Base-by-base conservation (phyloP, 768 basidiomycete genomes). In the Termitomyces sp. region DNA sequence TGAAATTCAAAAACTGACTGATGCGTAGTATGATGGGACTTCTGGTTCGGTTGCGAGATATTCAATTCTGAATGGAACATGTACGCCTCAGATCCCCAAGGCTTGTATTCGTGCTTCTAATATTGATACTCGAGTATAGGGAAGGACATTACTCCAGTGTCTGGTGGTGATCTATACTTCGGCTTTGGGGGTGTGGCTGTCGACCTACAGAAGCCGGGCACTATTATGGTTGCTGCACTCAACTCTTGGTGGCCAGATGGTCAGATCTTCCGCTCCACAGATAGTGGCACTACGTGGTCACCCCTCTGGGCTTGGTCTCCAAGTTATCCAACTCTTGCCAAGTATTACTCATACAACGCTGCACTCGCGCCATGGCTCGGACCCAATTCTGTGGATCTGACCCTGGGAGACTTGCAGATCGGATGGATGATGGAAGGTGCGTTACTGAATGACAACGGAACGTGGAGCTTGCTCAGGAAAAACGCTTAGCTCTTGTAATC, bases 351-450 rank as follows among this genome's bases (percentile, higher is more conserved):
- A 0, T 85, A 85, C 67, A 79, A 77, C 50, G 76, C 83, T 64
- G 64, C 74, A 6, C 72, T 82, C 50, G 82, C 83, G 0, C 85
- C 85, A 1, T 87, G 84, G 83, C 67, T 86, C 5, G 83, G 84
- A 20, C 75, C 77, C 8, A 73, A 77, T 59, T 71, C 68, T 57
- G 78, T 78, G 8, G 74, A 78, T n/a, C 73, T 71, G 1, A 75
- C 70, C 22, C 65, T 73, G 16, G 78, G 78, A 5, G 71, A 72
- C 41, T 66, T 76, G 54, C 84, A 84, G 59, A 79, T 85, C 48
- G 85, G 86, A 10, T 87, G 85, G 85, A 86, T 86, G 85, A 86
- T 87, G 79, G 85, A 87, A 74, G 70, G 83, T 72, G 57, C 48
- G 69, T 58, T 14, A 11, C 33, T 9, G 40, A 45, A 46, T 45